phyloP scores from a whole-genome alignment of 345 rosid genomes.

The rapeseed (Brassica napus) region DNA sequence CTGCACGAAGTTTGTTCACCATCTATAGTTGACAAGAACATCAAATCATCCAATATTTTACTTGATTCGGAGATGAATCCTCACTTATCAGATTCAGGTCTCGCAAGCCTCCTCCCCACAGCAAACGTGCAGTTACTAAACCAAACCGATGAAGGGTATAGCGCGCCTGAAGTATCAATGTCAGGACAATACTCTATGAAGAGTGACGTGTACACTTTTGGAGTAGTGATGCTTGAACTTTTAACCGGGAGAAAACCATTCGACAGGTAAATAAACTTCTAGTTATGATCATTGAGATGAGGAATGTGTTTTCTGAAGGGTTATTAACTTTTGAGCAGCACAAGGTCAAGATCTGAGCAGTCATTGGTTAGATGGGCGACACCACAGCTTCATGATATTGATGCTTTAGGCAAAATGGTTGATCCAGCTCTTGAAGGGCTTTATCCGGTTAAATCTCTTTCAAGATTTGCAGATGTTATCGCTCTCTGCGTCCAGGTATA shows the following conservation, averaged over 20 bases:
- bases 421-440: slow-evolving; percentile 92
- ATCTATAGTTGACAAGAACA: slow-evolving; percentile 81
- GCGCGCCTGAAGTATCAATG: slow-evolving; percentile 95
- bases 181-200: slow-evolving; percentile 82
- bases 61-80: slow-evolving; percentile 88
- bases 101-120: slow-evolving; percentile 72
- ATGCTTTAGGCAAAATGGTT: slow-evolving; percentile 92
- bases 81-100: slow-evolving; percentile 87
- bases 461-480: slow-evolving; percentile 95
- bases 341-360: slow-evolving; percentile 86
- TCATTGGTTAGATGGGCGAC: slow-evolving; percentile 98
- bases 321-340: slow-evolving; percentile 47
- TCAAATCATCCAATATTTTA: slow-evolving; percentile 86
- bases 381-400: slow-evolving; percentile 99
- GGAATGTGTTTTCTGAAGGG: not conserved
- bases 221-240: slow-evolving; percentile 98
- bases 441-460: slow-evolving; percentile 92
- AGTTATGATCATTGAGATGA: not conserved
- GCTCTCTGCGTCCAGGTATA: slow-evolving; percentile 98
- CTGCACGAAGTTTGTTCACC: slow-evolving; percentile 95
- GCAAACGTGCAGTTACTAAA: slow-evolving; percentile 64
- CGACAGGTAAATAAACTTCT: slow-evolving; percentile 59
- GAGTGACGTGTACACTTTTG: slow-evolving; percentile 92
- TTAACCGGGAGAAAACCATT: slow-evolving; percentile 95
- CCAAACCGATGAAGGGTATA: slow-evolving; percentile 61